phyloP scores from a whole-genome alignment of 192 early-diverging fungal genomes.

The Podila horticola region DNA sequence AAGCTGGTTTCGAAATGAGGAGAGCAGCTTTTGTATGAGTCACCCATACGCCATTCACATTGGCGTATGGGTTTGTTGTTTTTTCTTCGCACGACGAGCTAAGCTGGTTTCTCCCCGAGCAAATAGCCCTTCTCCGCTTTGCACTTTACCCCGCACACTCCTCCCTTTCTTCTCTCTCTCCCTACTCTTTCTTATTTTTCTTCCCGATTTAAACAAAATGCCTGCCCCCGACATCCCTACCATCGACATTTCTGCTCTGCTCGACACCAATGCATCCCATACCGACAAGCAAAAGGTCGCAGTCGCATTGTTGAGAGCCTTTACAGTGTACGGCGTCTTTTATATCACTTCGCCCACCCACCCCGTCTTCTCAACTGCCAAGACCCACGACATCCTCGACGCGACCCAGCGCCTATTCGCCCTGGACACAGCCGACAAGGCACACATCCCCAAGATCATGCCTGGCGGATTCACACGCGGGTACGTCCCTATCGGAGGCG shows the following conservation, averaged over 20 bases:
- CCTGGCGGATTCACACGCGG: constrained; percentile 58
- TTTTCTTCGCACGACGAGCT: too few species aligned
- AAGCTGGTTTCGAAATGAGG: too few species aligned
- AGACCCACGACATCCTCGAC: constrained; percentile 20
- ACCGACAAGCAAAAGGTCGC: constrained; percentile 23
- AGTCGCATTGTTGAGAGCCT: constrained; percentile 26
- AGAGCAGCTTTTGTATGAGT: too few species aligned
- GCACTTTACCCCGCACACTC: too few species aligned
- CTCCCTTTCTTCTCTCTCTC: neutral
- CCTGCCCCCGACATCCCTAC: constrained; percentile 21
- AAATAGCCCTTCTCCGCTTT: too few species aligned
- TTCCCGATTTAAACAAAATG: constrained; percentile 6
- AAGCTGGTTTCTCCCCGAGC: too few species aligned
- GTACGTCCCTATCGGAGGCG: constrained; percentile 54
- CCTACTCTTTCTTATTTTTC: neutral
- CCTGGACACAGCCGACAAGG: constrained; percentile 43
- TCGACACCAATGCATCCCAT: neutral
- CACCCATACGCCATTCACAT: too few species aligned
- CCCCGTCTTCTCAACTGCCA: constrained; percentile 26
- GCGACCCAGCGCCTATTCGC: constrained; percentile 45
- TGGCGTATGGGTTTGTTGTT: too few species aligned
- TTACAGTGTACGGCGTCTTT: constrained; percentile 46
- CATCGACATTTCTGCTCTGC: constrained; percentile 43
- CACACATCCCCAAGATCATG: constrained; percentile 46
- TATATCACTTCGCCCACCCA: constrained; percentile 51